Evolutionary conservation across 192 early-diverging fungal species (phyloP), one percentile per base, ranked within the genome.

Genomic region (Umbelopsis sp.): DNA sequence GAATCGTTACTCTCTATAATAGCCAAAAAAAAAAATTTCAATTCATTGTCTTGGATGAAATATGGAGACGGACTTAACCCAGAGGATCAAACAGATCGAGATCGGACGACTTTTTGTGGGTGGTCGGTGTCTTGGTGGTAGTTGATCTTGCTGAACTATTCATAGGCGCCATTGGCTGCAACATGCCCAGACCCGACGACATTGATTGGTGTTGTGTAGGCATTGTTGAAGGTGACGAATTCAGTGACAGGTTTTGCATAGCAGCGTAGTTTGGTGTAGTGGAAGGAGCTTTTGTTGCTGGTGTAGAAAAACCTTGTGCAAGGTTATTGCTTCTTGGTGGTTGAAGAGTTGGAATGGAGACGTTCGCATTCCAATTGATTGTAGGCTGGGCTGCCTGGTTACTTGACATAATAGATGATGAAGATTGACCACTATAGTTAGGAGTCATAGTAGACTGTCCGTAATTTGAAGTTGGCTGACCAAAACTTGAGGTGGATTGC

Each of bases 11-110:
- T 54, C 26, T 21, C 16, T 49, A n/a, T 21, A n/a, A 49, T 49
- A 49, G 20, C 20, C 4, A 49, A 0, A 4, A 12, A 49, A 1
- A 21, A 0, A n/a, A n/a, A n/a, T n/a, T n/a, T n/a, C n/a, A n/a
- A n/a, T n/a, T n/a, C n/a, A n/a, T n/a, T n/a, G n/a, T n/a, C n/a
- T n/a, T n/a, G n/a, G n/a, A n/a, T n/a, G n/a, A n/a, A n/a, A n/a
- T n/a, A n/a, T n/a, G n/a, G n/a, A n/a, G n/a, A n/a, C n/a, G n/a
- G 47, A 12, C 0, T 62, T 62, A 62, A 4, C 56, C 56, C 26
- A 62, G 12, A 17, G 56, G 56, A 32, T 62, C 56, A 62, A 62
- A 62, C 9, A 62, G 56, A 62, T 62, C 56, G n/a, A 62, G 56
- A 34, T 62, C 56, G 2, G 56, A 62, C 2, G 56, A 62, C 26